phyloP scores from a whole-genome alignment of 2,329 filamentous ascomycete species.

The Sordariomycetes sp. region DNA sequence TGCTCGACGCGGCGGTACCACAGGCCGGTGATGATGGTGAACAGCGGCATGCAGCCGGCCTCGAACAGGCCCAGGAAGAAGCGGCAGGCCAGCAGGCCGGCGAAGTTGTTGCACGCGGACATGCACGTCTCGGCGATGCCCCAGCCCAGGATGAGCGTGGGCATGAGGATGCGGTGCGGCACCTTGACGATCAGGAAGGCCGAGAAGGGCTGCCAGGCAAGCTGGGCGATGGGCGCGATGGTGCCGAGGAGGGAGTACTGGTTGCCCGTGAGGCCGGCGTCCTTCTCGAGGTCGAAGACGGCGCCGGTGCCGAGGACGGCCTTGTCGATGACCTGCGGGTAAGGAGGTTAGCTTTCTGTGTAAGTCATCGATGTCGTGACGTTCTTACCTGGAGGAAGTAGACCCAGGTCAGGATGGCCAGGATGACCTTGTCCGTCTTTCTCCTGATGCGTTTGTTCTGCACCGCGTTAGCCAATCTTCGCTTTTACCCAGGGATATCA shows the following conservation, averaged over 20 bases:
- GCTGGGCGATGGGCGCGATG: slow-evolving; percentile 27
- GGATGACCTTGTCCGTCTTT: slow-evolving; percentile 30
- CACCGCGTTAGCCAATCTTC: neutral
- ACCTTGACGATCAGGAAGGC: slow-evolving; percentile 17
- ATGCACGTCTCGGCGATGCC: slow-evolving; percentile 27
- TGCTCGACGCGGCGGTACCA: slow-evolving; percentile 12
- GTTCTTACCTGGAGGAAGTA: slow-evolving; percentile 29
- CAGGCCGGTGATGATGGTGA: slow-evolving; percentile 21
- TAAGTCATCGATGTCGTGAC: neutral
- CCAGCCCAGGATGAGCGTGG: slow-evolving; percentile 7
- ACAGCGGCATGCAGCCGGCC: slow-evolving; percentile 37
- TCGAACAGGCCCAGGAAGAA: slow-evolving; percentile 36
- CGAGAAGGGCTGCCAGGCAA: slow-evolving; percentile 21
- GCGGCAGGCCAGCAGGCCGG: slow-evolving; percentile 27
- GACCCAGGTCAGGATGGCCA: slow-evolving; percentile 33
- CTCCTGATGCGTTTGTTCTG: neutral
- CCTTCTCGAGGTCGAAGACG: slow-evolving; percentile 25
- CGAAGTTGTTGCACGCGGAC: slow-evolving; percentile 29
- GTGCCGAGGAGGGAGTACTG: slow-evolving; percentile 28
- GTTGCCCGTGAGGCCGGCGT: slow-evolving; percentile 20
- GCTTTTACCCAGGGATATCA: neutral
- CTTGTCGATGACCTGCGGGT: slow-evolving; percentile 6
- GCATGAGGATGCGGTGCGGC: slow-evolving; percentile 8
- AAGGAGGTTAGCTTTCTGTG: neutral
- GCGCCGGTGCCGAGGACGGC: slow-evolving; percentile 21